Evolutionary conservation across 208 protist genomes (phyloP), one percentile per base, ranked within the genome.

Genomic region (Angomonas ambiguus): DNA sequence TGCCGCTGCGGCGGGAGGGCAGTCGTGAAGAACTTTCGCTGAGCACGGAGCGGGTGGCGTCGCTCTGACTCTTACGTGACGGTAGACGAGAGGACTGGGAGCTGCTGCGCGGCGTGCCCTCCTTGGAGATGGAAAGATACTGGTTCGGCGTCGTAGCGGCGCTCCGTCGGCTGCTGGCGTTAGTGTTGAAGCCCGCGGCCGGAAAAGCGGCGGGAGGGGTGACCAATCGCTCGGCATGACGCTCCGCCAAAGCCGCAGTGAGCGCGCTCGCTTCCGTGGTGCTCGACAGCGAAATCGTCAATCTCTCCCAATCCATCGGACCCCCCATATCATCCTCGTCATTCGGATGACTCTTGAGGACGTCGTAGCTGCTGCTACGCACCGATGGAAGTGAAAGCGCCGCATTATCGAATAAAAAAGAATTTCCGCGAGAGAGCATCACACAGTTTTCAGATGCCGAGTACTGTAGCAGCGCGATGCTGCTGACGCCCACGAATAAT

Each of bases 321-420:
- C 74, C 74, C 60, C 77, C 77, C 13, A 67, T 18, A 2, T 20
- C 30, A 25, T 24, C 42, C 3, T 3, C 42, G 24, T 13, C 49
- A 18, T 3, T 55, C 5, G 5, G n/a, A n/a, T n/a, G n/a, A n/a
- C n/a, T 32, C 11, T 22, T 22, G 49, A 4, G 28, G 58, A 18
- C 4, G 10, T 72, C 73, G 63, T 76, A 48, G 30, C 30, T 63
- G 28, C 61, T 67, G 51, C 51, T 53, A 53, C 58, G 63, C 22
- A 8, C 42, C 53, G 69, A 53, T 69, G 70, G 61, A 35, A 56
- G 71, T 76, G 28, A 55, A 35, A 34, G 4, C 4, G 82, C 77
- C 33, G 83, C 87, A 72, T 88, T 85, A 66, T 91, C 78, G 53
- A 94, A 91, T 18, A 94, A 72, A 51, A 77, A 82, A 18, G 67